phyloP scores from a whole-genome alignment of 1,284 basidiomycete species.

The Sanghuangporus baumii region DNA sequence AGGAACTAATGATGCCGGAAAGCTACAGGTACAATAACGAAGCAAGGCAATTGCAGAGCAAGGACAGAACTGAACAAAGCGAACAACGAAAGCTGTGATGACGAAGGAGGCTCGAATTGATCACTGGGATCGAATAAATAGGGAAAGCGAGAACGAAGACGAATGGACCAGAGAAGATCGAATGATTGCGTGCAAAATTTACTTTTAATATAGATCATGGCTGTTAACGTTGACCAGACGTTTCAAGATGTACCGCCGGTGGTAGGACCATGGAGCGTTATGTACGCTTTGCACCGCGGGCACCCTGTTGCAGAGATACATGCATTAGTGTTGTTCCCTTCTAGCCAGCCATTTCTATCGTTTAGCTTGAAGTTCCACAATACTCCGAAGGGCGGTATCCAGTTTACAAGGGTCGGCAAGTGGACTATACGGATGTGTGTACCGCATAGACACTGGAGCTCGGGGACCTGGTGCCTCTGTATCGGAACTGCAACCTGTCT shows the following conservation, averaged over 20 bases:
- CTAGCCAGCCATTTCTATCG: constrained; percentile 1
- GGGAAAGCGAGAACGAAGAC: neutral
- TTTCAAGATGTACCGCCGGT: neutral
- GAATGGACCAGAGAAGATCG: neutral
- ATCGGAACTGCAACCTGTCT: neutral
- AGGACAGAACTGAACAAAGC: neutral
- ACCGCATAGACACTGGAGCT: neutral
- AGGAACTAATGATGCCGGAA: neutral
- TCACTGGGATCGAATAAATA: neutral
- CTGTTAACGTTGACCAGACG: neutral
- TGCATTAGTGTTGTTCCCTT: neutral
- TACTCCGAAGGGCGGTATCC: neutral
- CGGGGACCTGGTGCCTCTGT: constrained; percentile 1
- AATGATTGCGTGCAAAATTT: neutral
- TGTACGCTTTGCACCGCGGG: neutral
- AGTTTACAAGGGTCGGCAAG: neutral
- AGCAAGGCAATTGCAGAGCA: neutral
- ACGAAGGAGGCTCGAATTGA: neutral
- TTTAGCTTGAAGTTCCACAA: constrained; percentile 11
- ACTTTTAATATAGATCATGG: neutral
- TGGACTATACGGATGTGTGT: constrained; percentile 1
- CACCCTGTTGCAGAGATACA: neutral
- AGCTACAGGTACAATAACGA: neutral
- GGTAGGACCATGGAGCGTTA: neutral
- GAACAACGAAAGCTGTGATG: neutral